These are phyloP conservation scores for Pseudogymnoascus sp. DNA, from an alignment of 2,329 filamentous ascomycete species.

Conservation along the genomic window DNA sequence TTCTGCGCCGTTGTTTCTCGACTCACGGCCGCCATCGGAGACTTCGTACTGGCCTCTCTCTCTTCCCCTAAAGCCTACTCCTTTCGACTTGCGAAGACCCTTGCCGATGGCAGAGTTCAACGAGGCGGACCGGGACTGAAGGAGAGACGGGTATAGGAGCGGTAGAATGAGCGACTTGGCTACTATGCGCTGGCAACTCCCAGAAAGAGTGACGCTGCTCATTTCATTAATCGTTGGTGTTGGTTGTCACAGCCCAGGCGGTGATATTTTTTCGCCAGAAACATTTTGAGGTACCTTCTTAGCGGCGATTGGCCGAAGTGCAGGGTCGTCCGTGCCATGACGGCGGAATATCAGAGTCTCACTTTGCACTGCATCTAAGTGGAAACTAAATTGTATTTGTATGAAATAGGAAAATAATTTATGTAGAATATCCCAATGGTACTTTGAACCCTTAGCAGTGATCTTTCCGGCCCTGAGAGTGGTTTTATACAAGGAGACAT, in stretches of 20 bases:
- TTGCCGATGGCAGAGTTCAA: conserved; percentile 61
- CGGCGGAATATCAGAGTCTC: not conserved
- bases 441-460: not conserved
- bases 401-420: not conserved
- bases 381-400: not conserved
- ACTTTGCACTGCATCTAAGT: not conserved
- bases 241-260: not conserved
- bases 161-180: conserved; percentile 1
- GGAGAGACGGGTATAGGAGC: conserved; percentile 10
- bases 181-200: conserved; percentile 12
- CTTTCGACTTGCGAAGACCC: conserved; percentile 48
- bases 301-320: not conserved
- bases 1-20: conserved; percentile 19
- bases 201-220: conserved; percentile 18
- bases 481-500: not conserved
- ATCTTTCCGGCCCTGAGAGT: not conserved
- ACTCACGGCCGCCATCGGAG: conserved; percentile 20
- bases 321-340: conserved; percentile 4
- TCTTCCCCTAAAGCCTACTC: conserved; percentile 23
- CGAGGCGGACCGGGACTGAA: conserved; percentile 38
- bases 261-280: conserved; percentile 6
- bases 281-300: not conserved
- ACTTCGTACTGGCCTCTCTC: conserved; percentile 13
- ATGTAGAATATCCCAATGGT: not conserved
- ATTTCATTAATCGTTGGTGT: conserved; percentile 16